These are phyloP conservation scores for Salix caprea DNA, from an alignment of 345 rosid genomes.

Conservation along the genomic window DNA sequence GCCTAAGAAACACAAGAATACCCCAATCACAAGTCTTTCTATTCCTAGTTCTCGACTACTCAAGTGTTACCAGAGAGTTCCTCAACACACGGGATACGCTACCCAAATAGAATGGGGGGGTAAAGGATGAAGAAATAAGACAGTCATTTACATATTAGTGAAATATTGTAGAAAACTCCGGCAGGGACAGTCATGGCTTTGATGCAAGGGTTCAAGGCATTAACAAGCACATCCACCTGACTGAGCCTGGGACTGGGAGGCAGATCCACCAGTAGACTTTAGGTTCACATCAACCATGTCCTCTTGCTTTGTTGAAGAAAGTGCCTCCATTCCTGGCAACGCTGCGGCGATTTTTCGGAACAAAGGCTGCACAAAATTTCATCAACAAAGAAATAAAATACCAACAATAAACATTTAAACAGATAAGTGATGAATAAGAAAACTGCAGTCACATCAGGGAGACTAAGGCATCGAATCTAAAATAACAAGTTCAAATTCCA, in stretches of 20 bases:
- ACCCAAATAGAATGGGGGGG: background rate
- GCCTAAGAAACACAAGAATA: slow-evolving; percentile 1
- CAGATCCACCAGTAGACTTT: slow-evolving; percentile 5
- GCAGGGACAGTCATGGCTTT: background rate
- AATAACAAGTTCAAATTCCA: too few species aligned
- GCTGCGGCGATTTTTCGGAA: slow-evolving; percentile 19
- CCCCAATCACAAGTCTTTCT: background rate
- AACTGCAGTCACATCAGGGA: background rate
- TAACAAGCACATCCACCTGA: slow-evolving; percentile 22
- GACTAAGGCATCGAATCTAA: background rate
- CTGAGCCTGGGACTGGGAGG: slow-evolving; percentile 13
- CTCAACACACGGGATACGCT: background rate
- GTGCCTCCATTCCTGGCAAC: slow-evolving; percentile 18
- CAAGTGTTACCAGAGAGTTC: background rate
- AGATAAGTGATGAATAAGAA: background rate
- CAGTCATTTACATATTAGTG: background rate
- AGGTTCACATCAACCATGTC: slow-evolving; percentile 27
- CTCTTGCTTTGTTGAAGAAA: slow-evolving; percentile 22
- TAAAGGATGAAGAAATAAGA: background rate
- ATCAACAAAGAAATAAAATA: background rate
- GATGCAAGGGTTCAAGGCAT: background rate
- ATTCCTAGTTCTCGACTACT: background rate
- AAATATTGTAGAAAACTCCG: background rate
- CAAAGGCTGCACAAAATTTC: slow-evolving; percentile 6
- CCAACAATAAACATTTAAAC: background rate